Conservation (phyloP, 495 filamentous ascomycete species). For the Tuber brumale region DNA sequence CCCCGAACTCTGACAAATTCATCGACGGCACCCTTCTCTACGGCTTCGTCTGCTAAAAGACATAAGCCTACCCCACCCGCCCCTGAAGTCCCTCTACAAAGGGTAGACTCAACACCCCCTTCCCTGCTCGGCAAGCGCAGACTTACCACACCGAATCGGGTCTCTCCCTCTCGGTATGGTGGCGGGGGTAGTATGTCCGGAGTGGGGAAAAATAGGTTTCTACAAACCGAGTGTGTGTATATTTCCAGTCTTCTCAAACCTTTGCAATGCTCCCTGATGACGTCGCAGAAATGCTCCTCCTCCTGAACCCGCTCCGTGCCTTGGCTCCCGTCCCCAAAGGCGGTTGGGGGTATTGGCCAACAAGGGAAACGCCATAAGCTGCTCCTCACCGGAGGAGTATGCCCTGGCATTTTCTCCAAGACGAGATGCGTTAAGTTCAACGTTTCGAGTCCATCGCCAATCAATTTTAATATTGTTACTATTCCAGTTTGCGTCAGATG, state of each 20-base stretch:
- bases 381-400: neutral
- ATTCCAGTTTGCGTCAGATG: constrained; percentile 17
- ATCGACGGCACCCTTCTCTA: neutral
- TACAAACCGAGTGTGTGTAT: constrained; percentile 1
- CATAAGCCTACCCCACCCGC: neutral
- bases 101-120: neutral
- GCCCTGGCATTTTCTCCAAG: neutral
- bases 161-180: neutral
- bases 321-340: neutral
- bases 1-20: neutral
- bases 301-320: neutral
- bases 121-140: constrained; percentile 2
- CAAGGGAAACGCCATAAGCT: neutral
- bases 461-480: neutral
- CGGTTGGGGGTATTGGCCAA: neutral
- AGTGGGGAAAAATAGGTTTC: constrained; percentile 1
- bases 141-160: neutral
- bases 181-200: neutral
- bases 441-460: neutral
- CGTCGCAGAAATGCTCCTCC: constrained; percentile 1
- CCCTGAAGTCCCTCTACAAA: neutral
- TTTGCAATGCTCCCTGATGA: constrained; percentile 1
- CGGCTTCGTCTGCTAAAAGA: neutral
- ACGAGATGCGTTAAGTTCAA: neutral
- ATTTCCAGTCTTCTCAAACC: constrained; percentile 1